Base-by-base conservation (phyloP, 805 yeast genomes). In the Ogataea polymorpha region DNA sequence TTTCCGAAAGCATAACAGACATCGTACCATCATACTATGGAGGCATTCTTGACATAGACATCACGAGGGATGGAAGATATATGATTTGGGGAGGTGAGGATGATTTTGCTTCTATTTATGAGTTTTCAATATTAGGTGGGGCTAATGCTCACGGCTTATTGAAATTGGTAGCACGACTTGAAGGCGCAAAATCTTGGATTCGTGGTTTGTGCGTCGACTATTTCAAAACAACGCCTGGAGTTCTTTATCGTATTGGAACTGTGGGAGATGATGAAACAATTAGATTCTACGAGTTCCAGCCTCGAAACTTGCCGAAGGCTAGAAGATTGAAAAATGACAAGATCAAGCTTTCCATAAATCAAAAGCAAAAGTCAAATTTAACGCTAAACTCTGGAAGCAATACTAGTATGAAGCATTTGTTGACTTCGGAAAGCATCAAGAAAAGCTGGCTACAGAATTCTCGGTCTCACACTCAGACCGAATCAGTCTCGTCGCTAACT, bases 1-100 rank as follows among this genome's bases (percentile, higher is more conserved):
- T 54, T 17, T 57, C 54, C 5, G 78, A 75, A 45, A 42, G 40
- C 9, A 42, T 74, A 4, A 53, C 76, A 1, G 90, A 82, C 50
- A 64, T 81, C 1, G 59, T 77, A 24, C 78, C 86, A 4, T 73
- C 82, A 25, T 81, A 79, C 53, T 85, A 79, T 56, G 86, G 82
- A 25, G 87, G 88, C 0, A 62, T 82, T 9, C 60, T 74, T 23
- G 71, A 77, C 48, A 56, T 74, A 15, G 66, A 62, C 32, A 69
- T 75, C 41, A 72, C 80, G 0, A 63, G 64, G 3, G 81, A 77
- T 50, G 72, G 68, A 25, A 70, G 66, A 44, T 76, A 71, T 45
- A 55, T 77, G 16, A 27, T 64, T 10, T 59, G 69, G n/a, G 86
- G 79, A 3, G 79, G 80, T 3, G 75, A 73, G 49, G 81, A 77